Conservation (phyloP, 352 stramenopile species). For the Phytophthora colocasiae region DNA sequence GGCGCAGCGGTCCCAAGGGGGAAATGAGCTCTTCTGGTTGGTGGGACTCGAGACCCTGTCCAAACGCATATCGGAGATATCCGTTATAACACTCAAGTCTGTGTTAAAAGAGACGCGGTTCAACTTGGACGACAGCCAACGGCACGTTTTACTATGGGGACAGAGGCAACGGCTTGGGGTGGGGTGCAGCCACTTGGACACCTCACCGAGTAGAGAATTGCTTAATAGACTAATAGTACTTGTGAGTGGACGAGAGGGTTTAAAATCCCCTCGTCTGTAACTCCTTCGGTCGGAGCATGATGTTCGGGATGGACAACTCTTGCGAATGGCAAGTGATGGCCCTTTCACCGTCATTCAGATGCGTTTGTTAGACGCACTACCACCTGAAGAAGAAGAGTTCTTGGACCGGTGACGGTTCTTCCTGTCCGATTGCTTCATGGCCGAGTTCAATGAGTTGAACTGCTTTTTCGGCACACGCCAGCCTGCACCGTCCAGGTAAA, state of each 20-base stretch:
- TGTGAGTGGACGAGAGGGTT: constrained; percentile 11
- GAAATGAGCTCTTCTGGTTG: constrained; percentile 36
- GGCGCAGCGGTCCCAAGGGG: constrained; percentile 13
- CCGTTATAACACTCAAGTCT: constrained; percentile 15
- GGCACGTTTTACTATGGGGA: constrained; percentile 23
- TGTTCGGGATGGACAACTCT: constrained; percentile 11
- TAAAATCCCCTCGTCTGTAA: constrained; percentile 3
- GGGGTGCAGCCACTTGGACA: constrained; percentile 18
- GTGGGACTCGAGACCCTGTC: constrained; percentile 22
- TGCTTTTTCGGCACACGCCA: constrained; percentile 48
- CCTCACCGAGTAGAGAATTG: constrained; percentile 15
- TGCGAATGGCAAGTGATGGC: constrained; percentile 1
- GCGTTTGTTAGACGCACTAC: constrained; percentile 13
- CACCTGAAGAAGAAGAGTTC: constrained; percentile 27
- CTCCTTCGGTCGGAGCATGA: constrained; percentile 11
- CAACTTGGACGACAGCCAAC: constrained; percentile 13
- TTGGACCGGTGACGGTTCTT: constrained; percentile 49
- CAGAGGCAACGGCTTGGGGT: constrained; percentile 2
- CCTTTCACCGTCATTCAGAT: constrained; percentile 28
- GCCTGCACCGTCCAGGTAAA: constrained; percentile 45
- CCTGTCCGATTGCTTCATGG: constrained; percentile 54
- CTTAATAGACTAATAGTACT: constrained; percentile 45
- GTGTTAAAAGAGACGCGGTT: constrained; percentile 12
- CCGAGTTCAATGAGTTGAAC: constrained; percentile 43
- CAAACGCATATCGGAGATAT: constrained; percentile 15